Conservation (phyloP, 805 yeast genomes). For the Pichia membranifaciens region DNA sequence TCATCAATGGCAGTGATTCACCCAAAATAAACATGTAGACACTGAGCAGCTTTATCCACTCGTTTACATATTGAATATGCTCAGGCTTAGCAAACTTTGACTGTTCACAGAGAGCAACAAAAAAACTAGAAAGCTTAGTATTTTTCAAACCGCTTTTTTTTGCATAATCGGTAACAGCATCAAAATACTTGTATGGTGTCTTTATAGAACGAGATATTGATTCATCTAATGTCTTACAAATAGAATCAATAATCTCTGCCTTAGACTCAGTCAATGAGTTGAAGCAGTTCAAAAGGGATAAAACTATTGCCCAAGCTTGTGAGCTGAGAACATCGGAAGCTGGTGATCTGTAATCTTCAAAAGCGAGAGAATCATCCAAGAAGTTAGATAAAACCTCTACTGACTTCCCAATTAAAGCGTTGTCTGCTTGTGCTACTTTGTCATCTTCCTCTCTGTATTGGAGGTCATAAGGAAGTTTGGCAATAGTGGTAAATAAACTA, state of each 20-base stretch:
- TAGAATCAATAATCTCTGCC: constrained; percentile 21
- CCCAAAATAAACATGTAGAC: constrained; percentile 50
- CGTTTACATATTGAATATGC: constrained; percentile 18
- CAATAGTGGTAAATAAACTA: constrained; percentile 63
- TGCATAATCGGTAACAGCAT: constrained; percentile 32
- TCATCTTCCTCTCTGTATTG: constrained; percentile 13
- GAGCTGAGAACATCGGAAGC: constrained; percentile 34
- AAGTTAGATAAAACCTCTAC: constrained; percentile 44
- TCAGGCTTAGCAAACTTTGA: constrained; percentile 45
- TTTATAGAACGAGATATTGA: constrained; percentile 62
- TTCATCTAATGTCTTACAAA: constrained; percentile 72
- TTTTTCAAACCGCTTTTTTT: constrained; percentile 3
- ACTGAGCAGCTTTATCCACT: constrained; percentile 48
- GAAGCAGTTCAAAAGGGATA: constrained; percentile 34
- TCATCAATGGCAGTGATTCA: constrained; percentile 39
- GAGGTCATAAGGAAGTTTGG: constrained; percentile 40
- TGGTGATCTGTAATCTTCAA: constrained; percentile 35
- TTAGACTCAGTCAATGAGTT: constrained; percentile 3
- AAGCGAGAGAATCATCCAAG: constrained; percentile 46
- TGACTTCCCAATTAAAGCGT: constrained; percentile 32
- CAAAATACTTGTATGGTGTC: constrained; percentile 83
- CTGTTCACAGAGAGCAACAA: constrained; percentile 62
- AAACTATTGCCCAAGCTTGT: constrained; percentile 51
- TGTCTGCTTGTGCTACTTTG: constrained; percentile 15
- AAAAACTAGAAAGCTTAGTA: constrained; percentile 43